phyloP scores from a whole-genome alignment of 1,284 basidiomycete genomes.

The Tilletiaria anomala region DNA sequence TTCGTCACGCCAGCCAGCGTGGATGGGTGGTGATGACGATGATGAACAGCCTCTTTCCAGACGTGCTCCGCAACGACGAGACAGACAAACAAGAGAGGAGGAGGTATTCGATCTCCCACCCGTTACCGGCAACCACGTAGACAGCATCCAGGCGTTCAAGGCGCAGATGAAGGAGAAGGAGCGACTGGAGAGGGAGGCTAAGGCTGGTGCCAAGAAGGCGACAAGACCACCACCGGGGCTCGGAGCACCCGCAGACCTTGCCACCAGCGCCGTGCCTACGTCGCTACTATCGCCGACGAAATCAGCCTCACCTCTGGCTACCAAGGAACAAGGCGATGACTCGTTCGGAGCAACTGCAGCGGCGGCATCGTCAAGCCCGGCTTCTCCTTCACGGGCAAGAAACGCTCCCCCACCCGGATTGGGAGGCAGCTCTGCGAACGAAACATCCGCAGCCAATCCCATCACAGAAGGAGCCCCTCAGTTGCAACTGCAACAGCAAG shows the following conservation, averaged over 20 bases:
- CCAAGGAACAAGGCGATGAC: neutral
- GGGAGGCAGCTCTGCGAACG: too few relatives aligned
- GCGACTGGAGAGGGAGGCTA: constrained; percentile 43
- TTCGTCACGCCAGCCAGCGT: too few relatives aligned
- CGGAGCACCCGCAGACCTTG: neutral
- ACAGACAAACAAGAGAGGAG: too few relatives aligned
- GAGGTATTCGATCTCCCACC: too few relatives aligned
- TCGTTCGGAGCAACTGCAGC: neutral
- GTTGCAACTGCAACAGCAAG: constrained; percentile 7
- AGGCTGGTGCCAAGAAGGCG: neutral
- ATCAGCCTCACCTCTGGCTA: neutral
- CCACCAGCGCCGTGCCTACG: neutral
- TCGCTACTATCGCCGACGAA: neutral
- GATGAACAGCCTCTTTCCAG: too few relatives aligned
- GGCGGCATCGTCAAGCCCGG: neutral
- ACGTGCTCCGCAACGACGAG: too few relatives aligned
- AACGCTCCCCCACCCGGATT: neutral
- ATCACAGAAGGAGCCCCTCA: neutral
- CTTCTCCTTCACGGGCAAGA: neutral
- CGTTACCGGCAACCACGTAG: constrained; percentile 44
- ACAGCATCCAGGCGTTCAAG: constrained; percentile 80
- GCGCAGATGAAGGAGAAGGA: constrained; percentile 70
- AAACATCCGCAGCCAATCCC: neutral
- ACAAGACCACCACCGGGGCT: neutral
- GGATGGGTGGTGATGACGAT: too few relatives aligned